Base-by-base conservation (phyloP, 768 basidiomycete species). In the Suillus clintonianus region DNA sequence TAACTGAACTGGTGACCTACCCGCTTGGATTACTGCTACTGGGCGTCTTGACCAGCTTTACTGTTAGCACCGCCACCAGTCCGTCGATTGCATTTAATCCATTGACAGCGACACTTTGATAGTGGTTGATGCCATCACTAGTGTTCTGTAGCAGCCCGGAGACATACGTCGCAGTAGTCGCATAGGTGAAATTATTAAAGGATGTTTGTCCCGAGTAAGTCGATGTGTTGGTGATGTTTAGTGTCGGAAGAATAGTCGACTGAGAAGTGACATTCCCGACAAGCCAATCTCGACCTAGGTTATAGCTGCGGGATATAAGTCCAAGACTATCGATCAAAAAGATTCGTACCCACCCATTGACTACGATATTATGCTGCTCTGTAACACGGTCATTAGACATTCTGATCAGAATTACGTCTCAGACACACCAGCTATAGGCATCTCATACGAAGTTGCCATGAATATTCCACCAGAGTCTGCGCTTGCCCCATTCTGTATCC, bases 211-310 rank as follows among this genome's bases (percentile, higher is more conserved):
- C 94, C 1, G 81, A 80, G 72, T 77, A 94, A 0, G 86, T 85
- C 34, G 86, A 82, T 37, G 73, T 70, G 68, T 91, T 88, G n/a
- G 69, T 74, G 30, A 72, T 55, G 2, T 65, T 55, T 14, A 59
- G 22, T 8, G 75, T 77, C 53, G 74, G 65, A 14, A 76, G 65
- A 11, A 73, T 50, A 4, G 48, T 67, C 11, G 75, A 68, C 55
- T 81, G 78, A 24, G 77, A 72, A 0, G 94, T 95, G 27, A 91
- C 88, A 71, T 95, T 95, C 24, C 91, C 92, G 30, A 96, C 79
- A n/a, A 97, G 77, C 82, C 86, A 90, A 72, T 97, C 94, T 30
- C 95, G 89, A 14, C 89, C 94, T 36, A 90, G 79, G 71, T 95
- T 89, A 75, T 96, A 89, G 8, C 87, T 85, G 22, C n/a, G 30